Base-by-base conservation (phyloP, 768 basidiomycete genomes). In the Serendipita vermifera region DNA sequence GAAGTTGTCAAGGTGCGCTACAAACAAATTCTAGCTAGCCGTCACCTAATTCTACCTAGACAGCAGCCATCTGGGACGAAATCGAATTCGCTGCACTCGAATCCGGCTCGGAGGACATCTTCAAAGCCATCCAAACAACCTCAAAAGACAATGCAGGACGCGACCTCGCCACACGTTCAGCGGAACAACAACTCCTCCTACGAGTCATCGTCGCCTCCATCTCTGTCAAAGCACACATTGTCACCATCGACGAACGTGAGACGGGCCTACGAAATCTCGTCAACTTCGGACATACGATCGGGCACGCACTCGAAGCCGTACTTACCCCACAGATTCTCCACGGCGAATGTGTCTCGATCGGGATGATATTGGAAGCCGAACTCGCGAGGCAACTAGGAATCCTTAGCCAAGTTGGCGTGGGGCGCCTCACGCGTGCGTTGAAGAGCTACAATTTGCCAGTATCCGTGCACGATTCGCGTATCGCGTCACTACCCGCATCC, bases 21-120 rank as follows among this genome's bases (percentile, higher is more conserved):
- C 36, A 29, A 40, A 53, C 46, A 38, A n/a, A 48, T 20, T 20
- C 53, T 33, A 9, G 24, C 33, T 11, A 22, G 20, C 48, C 56
- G 55, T 58, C 33, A 38, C 54, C 36, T n/a, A 55, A 22, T 13
- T 38, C 14, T 54, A 5, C 55, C 58, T 65, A 94, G 94, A 99
- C 96, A 24, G 94, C 96, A 3, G 96, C 93, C n/a, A 98, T 98
- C 64, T 97, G 94, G 94, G 81, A 89, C 68, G 92, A 89, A 63
- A 69, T 72, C 60, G 90, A 93, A 64, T 99, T 99, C 64, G 77
- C 82, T 33, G 77, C 82, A 31, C 81, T 99, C 59, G 96, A 99
- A 67, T 83, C 87, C 1, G 80, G 82, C 40, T 81, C 88, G 1
- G 78, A 79, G 26, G 87, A 88, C 65, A 93, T 97, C 60, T 81